Base-by-base conservation (phyloP, 2,329 filamentous ascomycete species). In the Hypoxylon sp. region DNA sequence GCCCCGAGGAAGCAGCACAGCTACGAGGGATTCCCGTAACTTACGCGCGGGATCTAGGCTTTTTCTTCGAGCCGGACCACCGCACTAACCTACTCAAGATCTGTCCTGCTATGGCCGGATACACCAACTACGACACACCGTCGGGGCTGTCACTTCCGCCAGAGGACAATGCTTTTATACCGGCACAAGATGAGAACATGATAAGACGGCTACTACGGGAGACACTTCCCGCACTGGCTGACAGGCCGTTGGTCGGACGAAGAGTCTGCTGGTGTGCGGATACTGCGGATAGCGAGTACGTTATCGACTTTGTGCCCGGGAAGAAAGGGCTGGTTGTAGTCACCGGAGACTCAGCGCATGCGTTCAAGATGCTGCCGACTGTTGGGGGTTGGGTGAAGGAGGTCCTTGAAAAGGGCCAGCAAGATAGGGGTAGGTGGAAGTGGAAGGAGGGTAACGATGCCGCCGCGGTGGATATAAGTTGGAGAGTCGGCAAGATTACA, bases 231-330 rank as follows among this genome's bases (percentile, higher is more conserved):
- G 23, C 48, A 32, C 62, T 74, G 16, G 71, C 73, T 0, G 70
- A 74, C 14, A 74, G 87, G 2, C 86, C 87, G 0, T 78, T 90
- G n/a, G 82, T 89, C 1, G 78, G 83, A 29, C 82, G 83, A 70
- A 81, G 80, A 1, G 75, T 90, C n/a, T 90, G 88, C 72, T 90
- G 88, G 88, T 87, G 87, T 64, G 86, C 87, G 0, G 88, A 90
- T 70, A 87, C 86, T 0, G 79, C 76, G 6, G 85, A 89, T 70
- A 88, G 86, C 0, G 85, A 90, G 48, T 90, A 83, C 67, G 81
- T 88, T 51, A 81, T 90, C 45, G 87, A 90, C 71, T 86, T 82
- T 56, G 83, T 89, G 0, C 87, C 87, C 0, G 74, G 78, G 0
- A 84, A 80, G 1, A 76, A 77, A 1, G 82, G 80, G 0, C 78